Conservation (phyloP, 2,329 filamentous ascomycete genomes). For the Apiospora hydei region DNA sequence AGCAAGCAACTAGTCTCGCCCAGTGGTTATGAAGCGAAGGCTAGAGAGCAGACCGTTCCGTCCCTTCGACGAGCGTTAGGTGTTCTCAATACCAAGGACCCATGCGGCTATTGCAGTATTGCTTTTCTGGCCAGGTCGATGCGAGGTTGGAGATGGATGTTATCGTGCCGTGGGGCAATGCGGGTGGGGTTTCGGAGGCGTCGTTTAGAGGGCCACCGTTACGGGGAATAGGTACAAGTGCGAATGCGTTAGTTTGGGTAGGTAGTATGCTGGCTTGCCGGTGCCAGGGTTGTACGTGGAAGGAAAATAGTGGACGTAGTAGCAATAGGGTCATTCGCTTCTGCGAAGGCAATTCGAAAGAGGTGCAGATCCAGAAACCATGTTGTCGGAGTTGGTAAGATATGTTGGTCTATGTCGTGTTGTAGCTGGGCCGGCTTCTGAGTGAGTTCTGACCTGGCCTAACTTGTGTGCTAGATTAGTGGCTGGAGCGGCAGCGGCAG, state of each 20-base stretch:
- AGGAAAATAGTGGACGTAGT: not conserved
- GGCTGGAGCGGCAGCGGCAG: not conserved
- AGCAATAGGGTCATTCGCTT: not conserved
- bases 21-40: not conserved
- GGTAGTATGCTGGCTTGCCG: not conserved
- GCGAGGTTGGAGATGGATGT: slow-evolving; percentile 16
- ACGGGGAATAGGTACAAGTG: slow-evolving; percentile 2
- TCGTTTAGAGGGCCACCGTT: slow-evolving; percentile 6
- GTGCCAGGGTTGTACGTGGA: not conserved
- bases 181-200: slow-evolving; percentile 18
- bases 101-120: slow-evolving; percentile 4
- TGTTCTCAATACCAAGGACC: not conserved
- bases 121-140: slow-evolving; percentile 7
- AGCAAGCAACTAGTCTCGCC: slow-evolving; percentile 4
- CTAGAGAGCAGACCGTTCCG: slow-evolving; percentile 19
- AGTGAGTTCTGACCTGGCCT: not conserved
- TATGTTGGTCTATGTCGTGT: not conserved
- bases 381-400: slow-evolving; percentile 15
- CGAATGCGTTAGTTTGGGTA: not conserved
- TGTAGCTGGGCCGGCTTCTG: not conserved
- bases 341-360: slow-evolving; percentile 1
- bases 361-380: slow-evolving; percentile 7
- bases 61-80: slow-evolving; percentile 14
- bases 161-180: slow-evolving; percentile 17
- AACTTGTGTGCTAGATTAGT: slow-evolving; percentile 16